Evolutionary conservation across 495 filamentous ascomycete genomes (phyloP).

Genomic region (Aspergillus olivimuriae): DNA sequence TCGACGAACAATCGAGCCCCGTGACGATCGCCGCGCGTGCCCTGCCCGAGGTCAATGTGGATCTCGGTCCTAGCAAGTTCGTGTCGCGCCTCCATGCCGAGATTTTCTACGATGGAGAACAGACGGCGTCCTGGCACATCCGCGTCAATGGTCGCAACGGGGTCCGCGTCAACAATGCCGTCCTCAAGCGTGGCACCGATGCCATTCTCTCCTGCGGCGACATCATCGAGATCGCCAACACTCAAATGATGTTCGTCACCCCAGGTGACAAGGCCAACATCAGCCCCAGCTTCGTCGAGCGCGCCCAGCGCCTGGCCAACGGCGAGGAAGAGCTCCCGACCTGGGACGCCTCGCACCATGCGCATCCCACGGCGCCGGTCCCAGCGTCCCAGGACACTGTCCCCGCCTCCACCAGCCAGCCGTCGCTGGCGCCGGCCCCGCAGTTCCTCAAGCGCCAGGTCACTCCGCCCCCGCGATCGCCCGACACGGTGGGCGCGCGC

Average conservation of each 20-base stretch:
- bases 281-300: slow-evolving; percentile 45
- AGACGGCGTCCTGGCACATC: slow-evolving; percentile 65
- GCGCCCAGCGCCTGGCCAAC: slow-evolving; percentile 40
- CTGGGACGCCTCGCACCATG: slow-evolving; percentile 37
- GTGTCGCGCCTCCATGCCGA: slow-evolving; percentile 84
- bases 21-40: slow-evolving; percentile 39
- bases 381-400: slow-evolving; percentile 18
- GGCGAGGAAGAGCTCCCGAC: slow-evolving; percentile 35
- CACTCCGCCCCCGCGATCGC: slow-evolving; percentile 54
- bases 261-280: slow-evolving; percentile 61
- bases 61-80: slow-evolving; percentile 87
- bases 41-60: slow-evolving; percentile 66
- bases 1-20: slow-evolving; percentile 39
- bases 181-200: slow-evolving; percentile 58
- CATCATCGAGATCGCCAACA: slow-evolving; percentile 82
- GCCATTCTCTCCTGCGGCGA: slow-evolving; percentile 70
- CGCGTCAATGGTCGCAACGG: slow-evolving; percentile 86
- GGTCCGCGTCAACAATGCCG: slow-evolving; percentile 66
- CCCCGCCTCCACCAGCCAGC: slow-evolving; percentile 31
- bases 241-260: slow-evolving; percentile 97
- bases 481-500: slow-evolving; percentile 35
- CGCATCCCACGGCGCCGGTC: slow-evolving; percentile 23
- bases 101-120: slow-evolving; percentile 70
- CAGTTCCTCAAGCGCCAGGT: slow-evolving; percentile 61
- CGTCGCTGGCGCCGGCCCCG: slow-evolving; percentile 62